Evolutionary conservation across 495 filamentous ascomycete species (phyloP).

Genomic region (Aspergillus wentii): DNA sequence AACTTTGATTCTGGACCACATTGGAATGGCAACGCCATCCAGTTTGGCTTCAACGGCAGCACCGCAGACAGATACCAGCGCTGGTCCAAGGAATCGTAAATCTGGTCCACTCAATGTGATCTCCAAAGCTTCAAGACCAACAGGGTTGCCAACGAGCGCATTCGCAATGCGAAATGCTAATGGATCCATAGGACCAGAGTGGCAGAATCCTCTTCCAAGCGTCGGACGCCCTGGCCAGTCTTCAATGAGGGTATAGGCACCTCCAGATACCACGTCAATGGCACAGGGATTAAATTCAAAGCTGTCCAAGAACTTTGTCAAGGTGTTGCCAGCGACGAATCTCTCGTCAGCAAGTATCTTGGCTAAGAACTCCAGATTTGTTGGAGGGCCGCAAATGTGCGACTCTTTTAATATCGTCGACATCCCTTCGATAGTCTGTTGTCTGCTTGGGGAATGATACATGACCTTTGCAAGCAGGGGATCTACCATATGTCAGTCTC

Average conservation of each 20-base stretch:
- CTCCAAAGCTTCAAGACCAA: conserved; percentile 49
- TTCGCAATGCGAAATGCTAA: conserved; percentile 52
- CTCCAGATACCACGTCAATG: conserved; percentile 53
- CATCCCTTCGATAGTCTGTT: conserved; percentile 41
- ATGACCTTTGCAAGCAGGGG: conserved; percentile 62
- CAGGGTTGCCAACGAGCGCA: conserved; percentile 50
- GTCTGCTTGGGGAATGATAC: conserved; percentile 38
- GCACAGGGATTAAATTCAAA: conserved; percentile 47
- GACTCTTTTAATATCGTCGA: conserved; percentile 32
- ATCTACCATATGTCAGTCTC: conserved; percentile 27
- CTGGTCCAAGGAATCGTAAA: conserved; percentile 44
- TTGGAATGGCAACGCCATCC: conserved; percentile 37
- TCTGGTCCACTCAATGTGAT: conserved; percentile 57
- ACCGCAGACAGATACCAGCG: conserved; percentile 49
- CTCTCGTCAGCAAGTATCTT: conserved; percentile 34
- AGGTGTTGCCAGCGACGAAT: conserved; percentile 44
- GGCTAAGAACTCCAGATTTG: conserved; percentile 51
- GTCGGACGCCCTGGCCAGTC: conserved; percentile 54
- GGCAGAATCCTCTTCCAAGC: conserved; percentile 45
- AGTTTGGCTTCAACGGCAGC: conserved; percentile 44
- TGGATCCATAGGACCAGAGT: conserved; percentile 53
- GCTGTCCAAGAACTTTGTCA: conserved; percentile 47
- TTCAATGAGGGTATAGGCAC: conserved; percentile 54
- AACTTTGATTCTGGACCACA: conserved; percentile 51
- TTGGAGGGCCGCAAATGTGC: conserved; percentile 49